Conservation (phyloP, 108 stramenopile genomes). For the Conticribra guillardii region DNA sequence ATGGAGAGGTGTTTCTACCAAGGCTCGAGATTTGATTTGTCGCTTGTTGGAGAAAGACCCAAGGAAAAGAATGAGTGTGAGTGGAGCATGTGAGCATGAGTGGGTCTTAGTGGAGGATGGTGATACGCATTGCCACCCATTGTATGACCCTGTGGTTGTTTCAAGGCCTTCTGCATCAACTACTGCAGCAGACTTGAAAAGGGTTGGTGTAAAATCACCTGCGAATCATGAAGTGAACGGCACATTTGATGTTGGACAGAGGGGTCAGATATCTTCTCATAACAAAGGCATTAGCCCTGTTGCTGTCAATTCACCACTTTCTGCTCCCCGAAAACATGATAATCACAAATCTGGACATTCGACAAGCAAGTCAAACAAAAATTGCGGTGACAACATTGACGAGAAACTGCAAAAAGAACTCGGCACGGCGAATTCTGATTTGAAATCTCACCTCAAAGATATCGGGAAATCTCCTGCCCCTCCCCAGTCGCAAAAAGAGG, state of each 20-base stretch:
- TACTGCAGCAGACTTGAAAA: not conserved
- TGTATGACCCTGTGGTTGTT: constrained; percentile 68
- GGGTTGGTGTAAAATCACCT: too few relatives aligned
- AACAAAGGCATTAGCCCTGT: not conserved
- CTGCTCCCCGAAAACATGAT: not conserved
- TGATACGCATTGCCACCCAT: constrained; percentile 84
- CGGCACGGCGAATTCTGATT: too few relatives aligned
- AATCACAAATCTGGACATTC: not conserved
- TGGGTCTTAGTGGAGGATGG: constrained; percentile 88
- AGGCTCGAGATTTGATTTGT: constrained; percentile 75
- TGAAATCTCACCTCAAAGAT: too few relatives aligned
- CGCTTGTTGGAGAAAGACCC: constrained; percentile 70
- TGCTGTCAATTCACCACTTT: not conserved
- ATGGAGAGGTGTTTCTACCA: constrained; percentile 56
- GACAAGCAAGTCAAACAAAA: too few relatives aligned
- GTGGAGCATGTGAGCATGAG: constrained; percentile 73
- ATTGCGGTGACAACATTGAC: too few relatives aligned
- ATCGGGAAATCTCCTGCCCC: too few relatives aligned
- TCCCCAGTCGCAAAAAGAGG: not conserved
- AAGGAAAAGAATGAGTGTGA: constrained; percentile 62
- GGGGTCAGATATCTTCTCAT: not conserved
- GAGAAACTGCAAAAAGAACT: too few relatives aligned
- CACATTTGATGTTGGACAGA: too few relatives aligned
- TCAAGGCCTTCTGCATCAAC: not conserved
- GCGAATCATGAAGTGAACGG: not conserved